Evolutionary conservation across 129 eudicot species (phyloP), one percentile per base, ranked within the genome.

Genomic region (Flaveria sonorensis): DNA sequence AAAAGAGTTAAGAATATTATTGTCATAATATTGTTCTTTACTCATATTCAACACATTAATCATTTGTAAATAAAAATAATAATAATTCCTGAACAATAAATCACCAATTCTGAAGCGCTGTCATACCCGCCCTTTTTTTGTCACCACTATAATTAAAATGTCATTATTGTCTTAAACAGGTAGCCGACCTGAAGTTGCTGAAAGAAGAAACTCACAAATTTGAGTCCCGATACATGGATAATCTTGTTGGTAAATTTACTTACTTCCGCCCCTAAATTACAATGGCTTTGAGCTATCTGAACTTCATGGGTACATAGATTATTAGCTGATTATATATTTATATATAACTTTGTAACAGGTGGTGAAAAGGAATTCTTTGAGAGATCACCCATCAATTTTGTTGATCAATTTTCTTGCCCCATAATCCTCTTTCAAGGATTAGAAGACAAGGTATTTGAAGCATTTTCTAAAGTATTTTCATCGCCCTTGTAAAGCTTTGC

Each of bases 171-270:
- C 60, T 56, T 61, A 36, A 84, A 77, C 98, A 93, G 98, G 88
- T 93, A 45, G 98, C 88, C 43, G 98, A 93, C 81, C 74, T 93
- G 47, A 89, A 88, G 85, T 83, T 87, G 72, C 72, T 91, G 84
- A 86, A 71, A 81, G 97, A 87, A 79, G 98, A 88, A 87, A 93
- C 98, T 53, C 97, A 93, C 96, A 93, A 93, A 71, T 91, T 93
- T 76, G 98, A 93, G 80, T 93, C 98, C 68, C 93, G 75, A 74
- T 91, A 93, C 80, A 62, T 89, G 78, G 96, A 89, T 75, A 91
- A 89, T 83, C 99, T 91, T 70, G 85, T 91, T 79, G 99, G 99
- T 91, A 89, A 83, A 6, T 65, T 13, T 61, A 28, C 6, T n/a
- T 70, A 39, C 39, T 9, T 79, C 43, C 14, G 5, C 39, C 18